phyloP scores from a whole-genome alignment of 371 early-diverging fungal genomes.

The Mortierella sp. region DNA sequence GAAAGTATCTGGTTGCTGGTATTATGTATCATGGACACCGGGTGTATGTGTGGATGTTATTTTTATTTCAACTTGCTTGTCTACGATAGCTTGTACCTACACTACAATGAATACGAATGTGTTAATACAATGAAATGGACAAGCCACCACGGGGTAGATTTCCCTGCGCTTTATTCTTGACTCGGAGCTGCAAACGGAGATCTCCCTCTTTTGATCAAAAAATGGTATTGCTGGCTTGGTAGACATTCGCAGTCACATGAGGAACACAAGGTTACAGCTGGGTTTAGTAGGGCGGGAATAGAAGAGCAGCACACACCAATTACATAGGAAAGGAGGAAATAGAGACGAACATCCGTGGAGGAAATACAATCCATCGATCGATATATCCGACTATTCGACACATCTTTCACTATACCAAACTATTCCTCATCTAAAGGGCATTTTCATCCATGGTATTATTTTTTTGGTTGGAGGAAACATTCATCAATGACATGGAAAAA shows the following conservation, averaged over 20 bases:
- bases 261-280: slow-evolving; percentile 1
- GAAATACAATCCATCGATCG: slow-evolving; percentile 4
- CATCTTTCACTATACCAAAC: neutral
- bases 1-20: too few relatives aligned
- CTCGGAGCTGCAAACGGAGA: slow-evolving; percentile 21
- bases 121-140: neutral
- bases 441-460: too few relatives aligned
- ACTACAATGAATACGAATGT: neutral
- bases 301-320: neutral
- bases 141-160: neutral
- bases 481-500: too few relatives aligned
- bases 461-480: too few relatives aligned
- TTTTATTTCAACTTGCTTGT: too few relatives aligned
- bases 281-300: neutral
- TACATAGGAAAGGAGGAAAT: neutral
- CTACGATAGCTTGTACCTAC: too few relatives aligned
- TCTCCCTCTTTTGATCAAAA: slow-evolving; percentile 49
- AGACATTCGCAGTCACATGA: slow-evolving; percentile 7
- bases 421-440: neutral
- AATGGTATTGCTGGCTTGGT: slow-evolving; percentile 19
- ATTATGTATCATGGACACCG: too few relatives aligned
- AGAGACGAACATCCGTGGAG: neutral
- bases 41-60: too few relatives aligned
- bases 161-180: neutral
- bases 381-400: neutral